Base-by-base conservation (phyloP, 768 basidiomycete species). In the Serendipita sp. region DNA sequence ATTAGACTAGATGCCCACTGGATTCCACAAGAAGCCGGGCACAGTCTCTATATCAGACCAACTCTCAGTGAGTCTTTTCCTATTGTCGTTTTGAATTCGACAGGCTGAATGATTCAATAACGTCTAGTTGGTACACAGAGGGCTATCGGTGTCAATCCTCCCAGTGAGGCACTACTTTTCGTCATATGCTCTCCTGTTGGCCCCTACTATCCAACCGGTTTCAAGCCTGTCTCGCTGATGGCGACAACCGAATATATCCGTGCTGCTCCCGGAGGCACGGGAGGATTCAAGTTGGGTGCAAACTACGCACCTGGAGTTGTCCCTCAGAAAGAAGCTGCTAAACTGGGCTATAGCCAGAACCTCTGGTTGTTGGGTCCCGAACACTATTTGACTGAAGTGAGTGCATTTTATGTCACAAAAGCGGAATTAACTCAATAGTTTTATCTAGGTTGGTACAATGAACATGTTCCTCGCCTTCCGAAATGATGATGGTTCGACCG, bases 11-110 rank as follows among this genome's bases (percentile, higher is more conserved):
- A 97, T 70, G 84, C 83, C 67, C 80, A 88, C 66, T 98, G 94
- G 94, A 89, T 98, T 69, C 95, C 95, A 16, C 81, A 81, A 64
- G 83, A 87, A 69, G 82, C 86, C 5, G 92, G 91, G 15, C 86
- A 95, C 75, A 93, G 91, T 73, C 74, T 98, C 63, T 98, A 96
- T 73, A 83, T 98, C 67, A 86, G 94, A 65, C 87, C 90, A 33
- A 87, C 86, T 6, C 72, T 91, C 68, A 89, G 77, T 78, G 23
- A 60, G 76, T 72, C 33, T 46, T 64, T 46, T 2, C n/a, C n/a
- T 37, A 11, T 33, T 11, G 64, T 27, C 45, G 4, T 43, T 43
- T 44, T 63, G 60, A 36, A 29, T 29, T 62, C 58, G 13, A 23
- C 33, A 23, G 52, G 62, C 64, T n/a, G 45, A 3, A 18, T 64